These are phyloP conservation scores for Cercospora brassicicola DNA, from an alignment of 2,329 filamentous ascomycete species.

Conservation along the genomic window DNA sequence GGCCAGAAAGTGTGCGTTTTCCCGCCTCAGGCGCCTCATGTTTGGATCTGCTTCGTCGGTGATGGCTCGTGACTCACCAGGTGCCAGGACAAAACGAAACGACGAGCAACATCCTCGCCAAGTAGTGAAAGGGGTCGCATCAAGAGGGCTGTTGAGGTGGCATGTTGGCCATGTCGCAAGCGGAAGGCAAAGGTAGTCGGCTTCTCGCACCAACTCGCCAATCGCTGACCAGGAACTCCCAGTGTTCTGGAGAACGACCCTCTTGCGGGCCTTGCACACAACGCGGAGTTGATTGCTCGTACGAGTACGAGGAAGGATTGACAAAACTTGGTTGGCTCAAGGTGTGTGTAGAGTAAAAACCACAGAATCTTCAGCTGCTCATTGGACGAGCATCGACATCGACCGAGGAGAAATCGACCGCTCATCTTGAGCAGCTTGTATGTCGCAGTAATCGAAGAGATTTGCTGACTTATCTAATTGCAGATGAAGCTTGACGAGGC, in stretches of 20 bases:
- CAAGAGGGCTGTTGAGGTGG: conserved; percentile 27
- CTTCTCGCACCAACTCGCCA: background rate
- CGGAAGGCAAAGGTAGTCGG: conserved; percentile 22
- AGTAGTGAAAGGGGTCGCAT: background rate
- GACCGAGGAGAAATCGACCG: background rate
- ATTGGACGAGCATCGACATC: background rate
- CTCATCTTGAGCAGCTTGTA: background rate
- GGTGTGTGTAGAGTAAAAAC: background rate
- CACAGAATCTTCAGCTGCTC: background rate
- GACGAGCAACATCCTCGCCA: conserved; percentile 2
- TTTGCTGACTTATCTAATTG: background rate
- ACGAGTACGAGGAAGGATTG: conserved; percentile 28
- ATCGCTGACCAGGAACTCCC: background rate
- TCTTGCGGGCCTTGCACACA: conserved; percentile 21
- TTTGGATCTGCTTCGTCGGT: background rate
- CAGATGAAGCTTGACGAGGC: conserved; percentile 19
- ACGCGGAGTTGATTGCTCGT: conserved; percentile 23
- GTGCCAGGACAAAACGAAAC: background rate
- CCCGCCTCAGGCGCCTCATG: background rate
- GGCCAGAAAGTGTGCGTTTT: background rate
- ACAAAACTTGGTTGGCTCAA: conserved; percentile 22
- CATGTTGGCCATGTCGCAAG: conserved; percentile 29
- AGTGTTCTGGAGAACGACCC: conserved; percentile 21
- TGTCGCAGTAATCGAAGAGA: background rate
- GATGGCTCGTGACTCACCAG: background rate